Evolutionary conservation across 164 flowering plant species (phyloP), one percentile per base, ranked within the genome.

Genomic region (Akebia trifoliata): DNA sequence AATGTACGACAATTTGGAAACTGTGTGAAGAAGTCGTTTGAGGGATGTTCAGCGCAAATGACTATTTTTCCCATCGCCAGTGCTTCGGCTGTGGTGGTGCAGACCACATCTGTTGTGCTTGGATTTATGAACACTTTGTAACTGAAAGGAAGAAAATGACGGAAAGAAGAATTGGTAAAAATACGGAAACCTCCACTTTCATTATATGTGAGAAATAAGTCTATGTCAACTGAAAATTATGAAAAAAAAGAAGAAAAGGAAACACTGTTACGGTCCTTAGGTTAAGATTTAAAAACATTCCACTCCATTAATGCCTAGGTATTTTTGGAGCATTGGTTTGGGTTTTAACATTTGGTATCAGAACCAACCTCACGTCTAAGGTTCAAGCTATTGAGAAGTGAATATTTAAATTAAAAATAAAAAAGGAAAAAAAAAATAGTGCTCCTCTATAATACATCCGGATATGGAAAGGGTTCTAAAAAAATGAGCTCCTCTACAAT

Each of bases 31-130:
- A 93, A 93, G 2, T 85, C 92, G 40, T 93, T 93, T n/a, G 97
- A 93, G 34, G 93, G 81, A 66, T 93, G 99, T 57, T 90, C 60
- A 12, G 99, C 89, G 54, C 97, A 93, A 1, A 90, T 72, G 0
- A 87, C 95, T 18, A 87, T 66, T 64, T 93, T 93, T 12, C 97
- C 97, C 97, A 90, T 93, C 2, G 95, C 97, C 65, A 93, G 67
- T 35, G 99, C 99, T 74, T 93, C 99, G 0, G 97, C 95, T 25
- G 97, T 81, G 24, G 99, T 87, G 21, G 99, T 90, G 80, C 98
- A 89, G 38, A 92, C 92, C 15, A 92, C 97, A 58, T 92, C 98
- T 1, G 97, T 83, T 24, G 97, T 90, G 86, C 96, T 93, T 64
- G 99, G 97, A 70, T 93, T 93, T 37, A 93, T 59, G 68, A 90